These are phyloP conservation scores for Entophlyctis helioformis DNA, from an alignment of 192 early-diverging fungal genomes.

Conservation along the genomic window DNA sequence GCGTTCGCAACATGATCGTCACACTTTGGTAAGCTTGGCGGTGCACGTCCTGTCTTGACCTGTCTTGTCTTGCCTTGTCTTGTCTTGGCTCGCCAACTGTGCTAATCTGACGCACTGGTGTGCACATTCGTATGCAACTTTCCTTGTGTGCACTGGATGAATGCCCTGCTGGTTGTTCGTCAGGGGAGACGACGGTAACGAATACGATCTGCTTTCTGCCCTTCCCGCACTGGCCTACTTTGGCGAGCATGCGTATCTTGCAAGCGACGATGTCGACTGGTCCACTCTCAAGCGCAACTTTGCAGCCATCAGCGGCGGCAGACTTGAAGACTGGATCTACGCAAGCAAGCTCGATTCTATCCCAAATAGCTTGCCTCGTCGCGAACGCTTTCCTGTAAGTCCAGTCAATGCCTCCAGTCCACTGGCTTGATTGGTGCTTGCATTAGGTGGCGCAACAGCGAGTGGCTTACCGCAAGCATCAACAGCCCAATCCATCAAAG, in stretches of 20 bases:
- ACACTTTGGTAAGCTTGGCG: conserved; percentile 45
- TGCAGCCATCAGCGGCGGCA: conserved; percentile 70
- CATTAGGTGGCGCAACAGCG: no score
- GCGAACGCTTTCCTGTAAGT: conserved; percentile 1
- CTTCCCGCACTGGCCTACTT: conserved; percentile 69
- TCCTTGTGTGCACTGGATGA: no score
- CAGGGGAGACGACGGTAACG: conserved; percentile 82
- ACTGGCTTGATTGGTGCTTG: no score
- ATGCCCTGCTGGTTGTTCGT: neutral
- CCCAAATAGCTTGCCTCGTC: neutral
- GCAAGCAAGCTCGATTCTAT: conserved; percentile 41
- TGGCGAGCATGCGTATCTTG: conserved; percentile 62
- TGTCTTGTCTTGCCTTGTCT: no score
- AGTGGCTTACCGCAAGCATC: no score
- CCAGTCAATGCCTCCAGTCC: neutral
- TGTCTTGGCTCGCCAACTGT: no score
- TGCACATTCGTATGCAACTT: no score
- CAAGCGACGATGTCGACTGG: conserved; percentile 45
- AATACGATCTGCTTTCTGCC: conserved; percentile 66
- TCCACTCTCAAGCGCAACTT: conserved; percentile 43
- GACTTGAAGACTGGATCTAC: conserved; percentile 62
- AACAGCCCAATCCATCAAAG: conserved; percentile 39
- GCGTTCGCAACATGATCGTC: conserved; percentile 65
- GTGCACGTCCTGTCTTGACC: no score
- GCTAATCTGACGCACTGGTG: no score